Evolutionary conservation across 208 protist genomes (phyloP), one percentile per base, ranked within the genome.

Genomic region (Leishmania mexicana): DNA sequence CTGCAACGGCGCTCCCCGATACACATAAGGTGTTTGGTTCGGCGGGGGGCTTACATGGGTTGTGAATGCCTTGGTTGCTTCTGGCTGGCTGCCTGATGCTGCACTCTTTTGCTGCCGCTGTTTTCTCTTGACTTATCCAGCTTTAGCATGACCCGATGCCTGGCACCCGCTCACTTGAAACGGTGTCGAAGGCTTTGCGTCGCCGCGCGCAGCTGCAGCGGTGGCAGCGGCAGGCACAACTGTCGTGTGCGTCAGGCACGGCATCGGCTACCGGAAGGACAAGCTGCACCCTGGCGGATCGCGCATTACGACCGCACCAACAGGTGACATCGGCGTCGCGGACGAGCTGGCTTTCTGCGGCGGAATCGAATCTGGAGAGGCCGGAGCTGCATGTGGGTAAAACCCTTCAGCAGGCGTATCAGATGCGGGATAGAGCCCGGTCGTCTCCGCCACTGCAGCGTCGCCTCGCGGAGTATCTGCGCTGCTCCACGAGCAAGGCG

Each of bases 121-220:
- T 21, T 28, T 31, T 76, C 24, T 40, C n/a, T 57, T 67, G 7
- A 38, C 17, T 11, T 3, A 8, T 31, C n/a, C 5, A 62, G n/a
- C 15, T 28, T 24, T 42, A 47, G 70, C 11, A 19, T 31, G 21
- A 31, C 47, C 31, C 19, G 21, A 84, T 87, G 83, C 47, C 79
- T 5, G 62, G 76, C 0, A 17, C n/a, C 6, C 67, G 40, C 28
- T 47, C n/a, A 0, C 47, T 83, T 5, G 89, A 93, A n/a, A 75
- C 83, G 49, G 65, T 91, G 1, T 74, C 74, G 38, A 84, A 85
- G 54, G 81, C 83, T 35, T 83, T 93, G 74, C 85, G 89, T 19
- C 85, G 89, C 45, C 78, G 84, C 45, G 81, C 85, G 2, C 89
- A 93, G 62, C 62, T 87, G 67, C 74, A 81, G 31, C 83, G 79